A percentile compares a stretch with the other conserved stretches of the same genome.
phyloP scores from a whole-genome alignment of 768 basidiomycete species.

The Leccinum barrowsii region DNA sequence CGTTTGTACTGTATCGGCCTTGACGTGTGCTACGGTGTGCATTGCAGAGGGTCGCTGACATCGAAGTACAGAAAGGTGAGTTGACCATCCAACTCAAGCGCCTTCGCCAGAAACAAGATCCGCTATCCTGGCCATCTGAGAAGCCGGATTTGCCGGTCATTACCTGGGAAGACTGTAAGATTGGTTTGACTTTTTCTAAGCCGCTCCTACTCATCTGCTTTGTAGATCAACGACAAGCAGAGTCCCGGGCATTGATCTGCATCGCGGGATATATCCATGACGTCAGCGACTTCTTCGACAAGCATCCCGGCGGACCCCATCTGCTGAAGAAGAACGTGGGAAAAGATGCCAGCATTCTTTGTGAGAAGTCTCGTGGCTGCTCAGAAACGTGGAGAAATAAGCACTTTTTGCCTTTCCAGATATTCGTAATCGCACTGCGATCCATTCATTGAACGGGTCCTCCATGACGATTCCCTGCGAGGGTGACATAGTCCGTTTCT shows the following conservation, averaged over 20 bases:
- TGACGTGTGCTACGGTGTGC: not conserved
- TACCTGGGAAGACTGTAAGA: constrained; percentile 76
- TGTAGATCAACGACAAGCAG: constrained; percentile 71
- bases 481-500: constrained; percentile 62
- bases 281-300: constrained; percentile 71
- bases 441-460: constrained; percentile 70
- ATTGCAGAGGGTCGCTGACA: constrained; percentile 46
- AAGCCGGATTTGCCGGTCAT: constrained; percentile 75
- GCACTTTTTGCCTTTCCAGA: constrained; percentile 51
- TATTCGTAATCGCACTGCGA: constrained; percentile 57
- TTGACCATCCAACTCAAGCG: constrained; percentile 89
- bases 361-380: too few species aligned
- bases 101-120: constrained; percentile 69
- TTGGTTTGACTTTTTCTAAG: too few species aligned
- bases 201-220: constrained; percentile 4
- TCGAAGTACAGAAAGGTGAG: constrained; percentile 76
- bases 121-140: constrained; percentile 70
- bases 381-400: too few species aligned
- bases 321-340: constrained; percentile 82
- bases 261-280: constrained; percentile 91
- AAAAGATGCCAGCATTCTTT: constrained; percentile 90
- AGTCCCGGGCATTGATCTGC: constrained; percentile 79
- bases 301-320: constrained; percentile 85
- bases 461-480: constrained; percentile 78
- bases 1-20: not conserved